Evolutionary conservation across 2,329 filamentous ascomycete genomes (phyloP).

Genomic region (Meredithiella fracta): DNA sequence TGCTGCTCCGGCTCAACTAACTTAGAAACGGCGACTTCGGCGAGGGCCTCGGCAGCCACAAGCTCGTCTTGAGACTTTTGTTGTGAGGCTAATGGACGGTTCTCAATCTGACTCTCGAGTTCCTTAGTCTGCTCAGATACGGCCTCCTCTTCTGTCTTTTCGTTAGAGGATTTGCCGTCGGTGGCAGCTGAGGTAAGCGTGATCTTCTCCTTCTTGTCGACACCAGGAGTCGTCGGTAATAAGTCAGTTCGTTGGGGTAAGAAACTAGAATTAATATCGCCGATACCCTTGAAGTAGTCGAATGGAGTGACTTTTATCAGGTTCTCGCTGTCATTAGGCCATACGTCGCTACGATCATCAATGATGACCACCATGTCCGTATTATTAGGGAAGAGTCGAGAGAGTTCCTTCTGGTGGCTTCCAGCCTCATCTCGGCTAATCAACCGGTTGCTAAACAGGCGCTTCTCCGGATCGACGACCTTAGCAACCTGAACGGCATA

Average conservation of each 20-base stretch:
- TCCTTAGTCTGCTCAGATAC: constrained; percentile 64
- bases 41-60: constrained; percentile 30
- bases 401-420: constrained; percentile 78
- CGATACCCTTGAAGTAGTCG: constrained; percentile 95
- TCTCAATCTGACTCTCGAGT: constrained; percentile 74
- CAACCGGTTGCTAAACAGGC: constrained; percentile 83
- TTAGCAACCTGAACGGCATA: constrained; percentile 84
- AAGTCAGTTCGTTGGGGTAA: constrained; percentile 59
- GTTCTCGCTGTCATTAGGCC: constrained; percentile 78
- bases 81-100: constrained; percentile 77
- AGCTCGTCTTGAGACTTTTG: constrained; percentile 76
- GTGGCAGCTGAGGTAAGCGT: constrained; percentile 10
- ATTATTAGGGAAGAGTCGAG: constrained; percentile 84
- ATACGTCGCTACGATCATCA: constrained; percentile 90
- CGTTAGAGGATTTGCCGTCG: constrained; percentile 20
- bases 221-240: constrained; percentile 19
- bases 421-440: constrained; percentile 95
- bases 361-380: constrained; percentile 99
- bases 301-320: constrained; percentile 90
- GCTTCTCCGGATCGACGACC: constrained; percentile 79
- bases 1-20: too few species aligned
- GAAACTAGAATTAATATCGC: constrained; percentile 97
- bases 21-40: not conserved
- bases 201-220: not conserved
- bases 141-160: constrained; percentile 42